Conservation (phyloP, 225 moss, liverwort and hornwort genomes). For the Rhytidiadelphus loreus region DNA sequence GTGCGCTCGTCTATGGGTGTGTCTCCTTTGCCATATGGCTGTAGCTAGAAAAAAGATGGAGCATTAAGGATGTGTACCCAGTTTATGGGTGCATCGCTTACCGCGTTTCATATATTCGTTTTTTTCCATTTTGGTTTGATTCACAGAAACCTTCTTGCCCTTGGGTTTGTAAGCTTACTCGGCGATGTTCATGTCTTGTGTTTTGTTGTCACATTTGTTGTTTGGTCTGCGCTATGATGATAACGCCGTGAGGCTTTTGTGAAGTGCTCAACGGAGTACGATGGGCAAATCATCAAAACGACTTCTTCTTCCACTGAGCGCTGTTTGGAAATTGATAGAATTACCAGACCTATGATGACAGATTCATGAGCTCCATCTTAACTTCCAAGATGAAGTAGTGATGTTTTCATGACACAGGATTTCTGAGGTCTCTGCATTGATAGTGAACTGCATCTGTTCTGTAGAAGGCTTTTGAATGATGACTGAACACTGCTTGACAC, state of each 20-base stretch:
- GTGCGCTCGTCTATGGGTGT: neutral
- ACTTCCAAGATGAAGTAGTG: constrained; percentile 4
- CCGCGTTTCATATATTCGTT: neutral
- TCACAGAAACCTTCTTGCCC: too few species aligned
- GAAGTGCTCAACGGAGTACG: neutral
- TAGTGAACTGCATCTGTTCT: neutral
- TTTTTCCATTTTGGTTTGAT: neutral
- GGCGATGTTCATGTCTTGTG: too few species aligned
- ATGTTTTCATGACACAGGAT: constrained; percentile 23
- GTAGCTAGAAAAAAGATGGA: neutral
- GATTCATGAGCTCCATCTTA: constrained; percentile 31
- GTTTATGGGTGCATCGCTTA: neutral
- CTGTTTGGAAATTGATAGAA: neutral
- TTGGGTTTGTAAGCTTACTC: neutral
- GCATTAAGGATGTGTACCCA: neutral
- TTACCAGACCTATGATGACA: neutral
- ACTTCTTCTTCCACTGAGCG: constrained; percentile 7
- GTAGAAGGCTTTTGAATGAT: constrained; percentile 1
- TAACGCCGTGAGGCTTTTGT: neutral
- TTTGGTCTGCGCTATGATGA: neutral
- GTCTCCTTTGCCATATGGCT: neutral
- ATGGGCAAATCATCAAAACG: neutral
- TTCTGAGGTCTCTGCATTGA: constrained; percentile 1
- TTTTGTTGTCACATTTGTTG: neutral
- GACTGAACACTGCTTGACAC: constrained; percentile 15